Evolutionary conservation across 2,329 filamentous ascomycete species (phyloP).

Genomic region (Metarhizium brunneum): DNA sequence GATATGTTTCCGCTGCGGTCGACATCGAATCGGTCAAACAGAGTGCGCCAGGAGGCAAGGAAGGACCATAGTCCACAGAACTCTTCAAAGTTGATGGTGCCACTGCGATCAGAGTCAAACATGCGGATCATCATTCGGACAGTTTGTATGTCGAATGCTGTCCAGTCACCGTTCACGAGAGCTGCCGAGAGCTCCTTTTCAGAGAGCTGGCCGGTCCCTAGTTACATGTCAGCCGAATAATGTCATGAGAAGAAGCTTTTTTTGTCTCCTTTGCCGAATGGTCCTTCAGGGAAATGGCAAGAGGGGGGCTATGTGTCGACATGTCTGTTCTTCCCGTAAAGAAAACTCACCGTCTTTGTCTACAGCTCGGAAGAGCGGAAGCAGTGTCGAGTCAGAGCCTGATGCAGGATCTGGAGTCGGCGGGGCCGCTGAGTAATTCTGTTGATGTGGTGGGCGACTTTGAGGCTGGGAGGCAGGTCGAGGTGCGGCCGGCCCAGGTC

Average conservation of each 20-base stretch:
- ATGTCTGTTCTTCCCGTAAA: no score
- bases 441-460: slow-evolving; percentile 28
- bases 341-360: slow-evolving; percentile 63
- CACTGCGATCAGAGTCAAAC: slow-evolving; percentile 89
- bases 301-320: no score
- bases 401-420: slow-evolving; percentile 42
- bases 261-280: no score
- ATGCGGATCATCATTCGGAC: slow-evolving; percentile 99
- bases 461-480: slow-evolving; percentile 22
- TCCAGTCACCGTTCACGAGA: slow-evolving; percentile 94
- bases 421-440: slow-evolving; percentile 54
- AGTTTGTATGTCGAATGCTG: slow-evolving; percentile 84
- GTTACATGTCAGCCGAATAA: slow-evolving; percentile 5
- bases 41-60: slow-evolving; percentile 81
- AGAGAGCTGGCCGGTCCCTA: slow-evolving; percentile 70
- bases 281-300: no score
- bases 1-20: slow-evolving; percentile 83
- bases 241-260: neutral
- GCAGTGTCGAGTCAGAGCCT: slow-evolving; percentile 61
- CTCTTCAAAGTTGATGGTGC: slow-evolving; percentile 87
- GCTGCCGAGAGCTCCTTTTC: slow-evolving; percentile 82
- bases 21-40: slow-evolving; percentile 92
- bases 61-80: slow-evolving; percentile 97
- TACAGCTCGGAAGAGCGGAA: slow-evolving; percentile 81
- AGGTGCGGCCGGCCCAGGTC: slow-evolving; percentile 11